Evolutionary conservation across 352 stramenopile genomes (phyloP), one percentile per base, ranked within the genome.

Genomic region (Phytophthora tentaculata): DNA sequence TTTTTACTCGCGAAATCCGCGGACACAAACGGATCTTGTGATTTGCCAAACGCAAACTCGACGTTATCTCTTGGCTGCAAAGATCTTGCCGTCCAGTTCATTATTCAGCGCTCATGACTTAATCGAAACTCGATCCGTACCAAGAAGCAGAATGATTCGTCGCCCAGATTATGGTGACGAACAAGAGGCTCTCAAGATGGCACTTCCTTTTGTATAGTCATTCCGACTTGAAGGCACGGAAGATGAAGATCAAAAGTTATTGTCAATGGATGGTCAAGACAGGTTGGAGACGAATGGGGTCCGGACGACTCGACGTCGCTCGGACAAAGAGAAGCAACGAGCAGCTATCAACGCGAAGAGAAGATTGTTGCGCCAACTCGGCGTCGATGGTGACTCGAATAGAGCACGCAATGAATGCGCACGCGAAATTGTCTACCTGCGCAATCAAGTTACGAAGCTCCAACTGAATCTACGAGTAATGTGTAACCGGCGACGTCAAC

Each of bases 391-490:
- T 20, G 60, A 78, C 37, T 64, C 69, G 26, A 80, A 77, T n/a
- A 61, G 50, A 20, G 73, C 66, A 28, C 69, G 73, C 28, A 72
- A 77, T 28, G 69, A 78, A 24, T 66, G 73, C 23, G 71, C 64
- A 24, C 63, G 74, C 44, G 76, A 84, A 58, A 74, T 84, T 22
- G 22, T 67, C 2, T 76, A 76, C 29, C 50, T 87, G 17, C 76
- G 76, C 13, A 55, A 68, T 14, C 61, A 76, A 37, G 69, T 84
- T 12, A 53, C 66, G 12, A 67, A 83, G 32, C 35, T 86, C 20
- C 55, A 77, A 32, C 28, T 74, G 10, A 54, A 73, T 10, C 60
- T 81, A 13, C 60, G 72, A 22, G 39, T 22, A 22, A 2, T 47
- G 39, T 22, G 39, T 5, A 39, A 16, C 10, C 5, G 10, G 5